phyloP scores from a whole-genome alignment of 2,329 filamentous ascomycete genomes.

The Pezicula carpinea region DNA sequence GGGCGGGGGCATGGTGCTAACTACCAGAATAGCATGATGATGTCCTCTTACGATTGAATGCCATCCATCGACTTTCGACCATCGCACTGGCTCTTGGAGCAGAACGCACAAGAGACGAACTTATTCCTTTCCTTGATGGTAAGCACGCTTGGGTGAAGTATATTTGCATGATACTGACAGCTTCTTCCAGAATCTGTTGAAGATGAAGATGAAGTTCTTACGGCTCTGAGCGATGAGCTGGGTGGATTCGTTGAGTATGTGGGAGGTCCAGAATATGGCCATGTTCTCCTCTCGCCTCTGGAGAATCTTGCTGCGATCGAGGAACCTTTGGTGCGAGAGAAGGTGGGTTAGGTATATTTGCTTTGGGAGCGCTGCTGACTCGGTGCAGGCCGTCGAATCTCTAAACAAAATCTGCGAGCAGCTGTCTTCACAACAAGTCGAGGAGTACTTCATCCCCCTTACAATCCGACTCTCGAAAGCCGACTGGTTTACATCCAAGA shows the following conservation, averaged over 20 bases:
- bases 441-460: conserved; percentile 95
- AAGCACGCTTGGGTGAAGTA: conserved; percentile 37
- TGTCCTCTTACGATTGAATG: conserved; percentile 94
- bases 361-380: conserved; percentile 12
- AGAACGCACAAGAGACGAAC: conserved; percentile 94
- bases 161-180: conserved; percentile 8
- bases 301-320: conserved; percentile 99
- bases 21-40: conserved; percentile 75
- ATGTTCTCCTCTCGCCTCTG: conserved; percentile 92
- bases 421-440: conserved; percentile 85
- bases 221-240: conserved; percentile 93
- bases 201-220: conserved; percentile 97
- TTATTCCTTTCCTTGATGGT: conserved; percentile 99
- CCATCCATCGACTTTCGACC: conserved; percentile 95
- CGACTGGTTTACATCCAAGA: conserved; percentile 99
- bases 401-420: conserved; percentile 98
- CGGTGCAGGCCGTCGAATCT: conserved; percentile 82
- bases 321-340: conserved; percentile 94
- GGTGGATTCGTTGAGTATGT: conserved; percentile 97
- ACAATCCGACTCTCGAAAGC: conserved; percentile 95
- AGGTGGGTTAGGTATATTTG: conserved; percentile 52
- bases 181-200: conserved; percentile 83
- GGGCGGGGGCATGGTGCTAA: conserved; percentile 17
- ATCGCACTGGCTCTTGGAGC: conserved; percentile 94
- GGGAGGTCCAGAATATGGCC: conserved; percentile 86